Base-by-base conservation (phyloP, 441 rosid genomes). In the Erysimum pusillum region DNA sequence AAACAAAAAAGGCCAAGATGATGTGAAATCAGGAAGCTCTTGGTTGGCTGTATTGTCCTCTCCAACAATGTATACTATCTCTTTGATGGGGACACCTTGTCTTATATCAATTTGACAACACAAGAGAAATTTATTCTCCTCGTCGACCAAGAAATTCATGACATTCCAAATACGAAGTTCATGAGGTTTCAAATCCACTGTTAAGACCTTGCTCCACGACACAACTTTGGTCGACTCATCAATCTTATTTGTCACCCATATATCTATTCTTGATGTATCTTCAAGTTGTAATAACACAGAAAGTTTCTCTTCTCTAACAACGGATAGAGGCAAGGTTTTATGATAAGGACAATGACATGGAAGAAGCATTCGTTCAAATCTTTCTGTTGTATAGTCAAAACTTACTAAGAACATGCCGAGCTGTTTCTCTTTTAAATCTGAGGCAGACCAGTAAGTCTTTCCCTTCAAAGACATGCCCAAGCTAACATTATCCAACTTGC, bases 281-380 rank as follows among this genome's bases (percentile, higher is more conserved):
- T 0, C 0, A 4, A 0, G 36, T 35, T 54, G 0, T 25, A 54
- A 28, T 28, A 58, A 17, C 64, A 56, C 54, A 0, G 54, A 56
- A 31, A 69, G 32, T 10, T 69, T 69, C 20, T 57, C 56, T 17
- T 69, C 65, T 57, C 9, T 57, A 46, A 69, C 34, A 42, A 44
- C 22, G 3, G 10, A 42, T 31, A 69, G 9, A 28, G 0, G 0
- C 9, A 2, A 4, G 18, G 1, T 0, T 17, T 15, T 12, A 31
- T 15, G 31, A 2, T 0, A 5, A 31, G 0, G 14, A 63, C 3
- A 2, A 8, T 7, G 7, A 49, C 14, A 13, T 7, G 71, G 57
- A 66, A 66, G 58, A 35, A 5, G 20, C 9, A 66, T 2, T 18
- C 5, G 18, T 66, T 5, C 46, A 12, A 20, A 49, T 35, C 2